Evolutionary conservation across 2,329 filamentous ascomycete species (phyloP).

Genomic region (Arthrobotrys sphaeroides): DNA sequence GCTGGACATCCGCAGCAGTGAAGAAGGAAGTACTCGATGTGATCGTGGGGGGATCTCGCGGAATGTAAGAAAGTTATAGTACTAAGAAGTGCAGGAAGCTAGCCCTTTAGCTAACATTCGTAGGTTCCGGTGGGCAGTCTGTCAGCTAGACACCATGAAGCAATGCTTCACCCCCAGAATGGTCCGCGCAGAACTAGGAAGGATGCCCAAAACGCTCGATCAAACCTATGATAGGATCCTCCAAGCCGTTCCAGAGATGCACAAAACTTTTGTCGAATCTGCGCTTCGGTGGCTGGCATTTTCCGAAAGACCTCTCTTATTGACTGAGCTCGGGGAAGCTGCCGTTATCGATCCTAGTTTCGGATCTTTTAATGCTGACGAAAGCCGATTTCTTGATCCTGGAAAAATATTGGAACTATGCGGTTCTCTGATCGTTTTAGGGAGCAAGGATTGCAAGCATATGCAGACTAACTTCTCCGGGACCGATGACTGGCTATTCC

Average conservation of each 20-base stretch:
- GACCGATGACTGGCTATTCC: slow-evolving; percentile 24
- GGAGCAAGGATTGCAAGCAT: neutral
- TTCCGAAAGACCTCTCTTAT: slow-evolving; percentile 24
- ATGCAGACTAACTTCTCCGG: neutral
- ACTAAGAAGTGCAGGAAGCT: neutral
- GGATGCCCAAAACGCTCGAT: slow-evolving; percentile 35
- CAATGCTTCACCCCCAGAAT: slow-evolving; percentile 19
- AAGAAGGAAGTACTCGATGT: slow-evolving; percentile 32
- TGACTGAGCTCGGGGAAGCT: slow-evolving; percentile 36
- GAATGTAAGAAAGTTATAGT: slow-evolving; percentile 34
- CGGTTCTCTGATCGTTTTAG: slow-evolving; percentile 11
- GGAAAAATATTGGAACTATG: slow-evolving; percentile 37
- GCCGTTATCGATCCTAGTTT: slow-evolving; percentile 35
- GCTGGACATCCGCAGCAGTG: slow-evolving; percentile 11
- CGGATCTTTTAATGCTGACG: slow-evolving; percentile 24
- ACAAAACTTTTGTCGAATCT: slow-evolving; percentile 35
- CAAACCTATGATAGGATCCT: slow-evolving; percentile 42
- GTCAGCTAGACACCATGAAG: slow-evolving; percentile 34
- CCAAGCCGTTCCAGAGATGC: slow-evolving; percentile 8
- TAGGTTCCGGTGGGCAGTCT: slow-evolving; percentile 47
- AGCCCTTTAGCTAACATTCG: neutral
- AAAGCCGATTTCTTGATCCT: slow-evolving; percentile 33
- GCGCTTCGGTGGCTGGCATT: slow-evolving; percentile 41
- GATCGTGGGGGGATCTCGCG: slow-evolving; percentile 27
- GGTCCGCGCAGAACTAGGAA: slow-evolving; percentile 15